These are phyloP conservation scores for Besnoitia besnoiti DNA, from an alignment of 169 alveolate species.

Conservation along the genomic window DNA sequence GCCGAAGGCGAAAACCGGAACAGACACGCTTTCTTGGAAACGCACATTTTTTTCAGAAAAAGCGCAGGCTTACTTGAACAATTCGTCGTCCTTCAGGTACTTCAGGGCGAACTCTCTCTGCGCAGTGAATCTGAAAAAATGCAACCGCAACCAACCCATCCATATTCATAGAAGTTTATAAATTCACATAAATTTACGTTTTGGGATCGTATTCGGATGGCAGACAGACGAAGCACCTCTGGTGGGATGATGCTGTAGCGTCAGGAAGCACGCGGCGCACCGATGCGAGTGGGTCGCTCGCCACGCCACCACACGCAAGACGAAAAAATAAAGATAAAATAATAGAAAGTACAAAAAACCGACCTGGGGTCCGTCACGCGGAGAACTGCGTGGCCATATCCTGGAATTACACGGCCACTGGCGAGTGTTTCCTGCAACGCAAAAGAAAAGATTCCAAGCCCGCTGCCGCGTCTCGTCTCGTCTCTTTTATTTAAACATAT, in stretches of 20 bases:
- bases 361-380: constrained; percentile 96
- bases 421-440: constrained; percentile 73
- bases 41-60: no score
- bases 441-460: background rate
- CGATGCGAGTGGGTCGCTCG: background rate
- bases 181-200: no score
- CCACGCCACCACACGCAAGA: background rate
- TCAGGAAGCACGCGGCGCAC: no score
- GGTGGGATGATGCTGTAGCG: background rate
- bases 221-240: background rate
- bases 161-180: background rate
- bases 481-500: background rate
- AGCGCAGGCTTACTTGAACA: constrained; percentile 69
- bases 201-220: no score
- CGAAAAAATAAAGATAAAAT: background rate
- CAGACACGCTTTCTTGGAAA: no score
- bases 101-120: constrained; percentile 87
- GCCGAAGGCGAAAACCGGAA: no score
- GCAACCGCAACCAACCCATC: background rate
- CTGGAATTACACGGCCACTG: constrained; percentile 93
- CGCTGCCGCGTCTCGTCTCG: background rate
- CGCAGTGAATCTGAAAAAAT: constrained; percentile 47
- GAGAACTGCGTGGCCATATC: constrained; percentile 98
- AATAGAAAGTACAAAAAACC: background rate
- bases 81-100: constrained; percentile 87